Percentiles rank a stretch among this genome's conserved stretches.
These are phyloP conservation scores for Elsinoe arachidis DNA, from an alignment of 2,329 filamentous ascomycete species.

Conservation along the genomic window DNA sequence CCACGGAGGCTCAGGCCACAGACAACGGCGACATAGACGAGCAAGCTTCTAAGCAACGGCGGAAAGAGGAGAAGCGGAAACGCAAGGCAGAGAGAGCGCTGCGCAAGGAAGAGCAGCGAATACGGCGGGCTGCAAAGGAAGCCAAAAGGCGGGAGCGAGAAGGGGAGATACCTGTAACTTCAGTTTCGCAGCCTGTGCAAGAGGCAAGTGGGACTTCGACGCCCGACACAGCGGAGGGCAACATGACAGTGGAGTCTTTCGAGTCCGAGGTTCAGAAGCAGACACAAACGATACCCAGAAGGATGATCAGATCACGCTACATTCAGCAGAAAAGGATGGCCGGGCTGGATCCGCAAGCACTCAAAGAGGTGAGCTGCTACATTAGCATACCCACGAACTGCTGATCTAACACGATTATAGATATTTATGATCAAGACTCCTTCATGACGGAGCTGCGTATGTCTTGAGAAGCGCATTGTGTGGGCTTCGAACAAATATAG, in stretches of 20 bases:
- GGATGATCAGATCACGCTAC: slow-evolving; percentile 64
- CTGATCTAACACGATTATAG: slow-evolving; percentile 28
- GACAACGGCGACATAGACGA: slow-evolving; percentile 15
- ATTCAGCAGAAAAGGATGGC: slow-evolving; percentile 85
- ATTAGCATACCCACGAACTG: no score
- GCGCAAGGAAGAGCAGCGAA: slow-evolving; percentile 44
- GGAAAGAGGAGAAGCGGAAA: slow-evolving; percentile 27
- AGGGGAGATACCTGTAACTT: background rate
- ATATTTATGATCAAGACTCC: slow-evolving; percentile 60
- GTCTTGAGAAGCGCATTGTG: no score
- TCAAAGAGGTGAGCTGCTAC: slow-evolving; percentile 62
- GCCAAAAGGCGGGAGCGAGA: slow-evolving; percentile 22
- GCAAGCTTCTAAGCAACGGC: slow-evolving; percentile 27
- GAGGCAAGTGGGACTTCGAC: background rate
- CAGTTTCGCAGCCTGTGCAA: no score
- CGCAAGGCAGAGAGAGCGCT: slow-evolving; percentile 37
- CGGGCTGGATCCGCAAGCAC: slow-evolving; percentile 66
- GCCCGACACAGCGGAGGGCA: background rate
- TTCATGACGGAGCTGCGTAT: slow-evolving; percentile 12
- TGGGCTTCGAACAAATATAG: background rate
- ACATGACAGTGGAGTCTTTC: background rate
- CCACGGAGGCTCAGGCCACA: background rate
- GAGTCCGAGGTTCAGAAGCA: slow-evolving; percentile 10
- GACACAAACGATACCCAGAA: slow-evolving; percentile 11
- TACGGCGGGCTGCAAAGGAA: slow-evolving; percentile 37